These are phyloP conservation scores for Heliamphora pulchella DNA, from an alignment of 179 eudicot species.

Conservation along the genomic window DNA sequence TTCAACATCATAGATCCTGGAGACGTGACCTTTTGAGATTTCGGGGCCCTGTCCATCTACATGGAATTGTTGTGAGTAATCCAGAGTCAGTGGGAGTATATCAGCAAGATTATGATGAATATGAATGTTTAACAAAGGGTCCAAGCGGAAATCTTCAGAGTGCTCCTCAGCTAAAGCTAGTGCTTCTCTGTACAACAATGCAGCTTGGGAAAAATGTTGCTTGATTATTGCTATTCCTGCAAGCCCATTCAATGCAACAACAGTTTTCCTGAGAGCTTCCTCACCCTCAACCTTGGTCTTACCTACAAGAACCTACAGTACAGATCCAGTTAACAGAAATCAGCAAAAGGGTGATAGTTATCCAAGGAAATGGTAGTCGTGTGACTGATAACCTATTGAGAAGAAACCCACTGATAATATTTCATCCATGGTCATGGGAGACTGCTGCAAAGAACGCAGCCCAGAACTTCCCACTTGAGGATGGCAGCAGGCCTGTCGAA, in stretches of 20 bases:
- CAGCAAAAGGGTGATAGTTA: neutral
- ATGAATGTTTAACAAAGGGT: slow-evolving; percentile 83
- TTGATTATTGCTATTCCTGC: slow-evolving; percentile 81
- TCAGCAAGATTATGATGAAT: slow-evolving; percentile 80
- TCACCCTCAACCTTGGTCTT: slow-evolving; percentile 96
- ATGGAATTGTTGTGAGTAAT: slow-evolving; percentile 19
- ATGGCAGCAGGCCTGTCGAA: slow-evolving; percentile 99
- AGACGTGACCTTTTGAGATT: slow-evolving; percentile 23
- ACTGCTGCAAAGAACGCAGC: slow-evolving; percentile 68
- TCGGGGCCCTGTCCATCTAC: slow-evolving; percentile 22
- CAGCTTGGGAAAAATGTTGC: slow-evolving; percentile 60
- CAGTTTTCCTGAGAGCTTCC: slow-evolving; percentile 78
- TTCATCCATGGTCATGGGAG: slow-evolving; percentile 99
- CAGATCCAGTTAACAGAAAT: slow-evolving; percentile 12
- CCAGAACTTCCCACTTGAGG: slow-evolving; percentile 99
- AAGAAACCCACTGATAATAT: slow-evolving; percentile 56
- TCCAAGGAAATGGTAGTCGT: neutral
- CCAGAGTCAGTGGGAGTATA: slow-evolving; percentile 39
- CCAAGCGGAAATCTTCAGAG: slow-evolving; percentile 74
- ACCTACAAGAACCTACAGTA: slow-evolving; percentile 72
- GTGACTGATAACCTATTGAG: slow-evolving; percentile 1
- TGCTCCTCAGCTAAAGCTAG: slow-evolving; percentile 61
- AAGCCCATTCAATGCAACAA: slow-evolving; percentile 86
- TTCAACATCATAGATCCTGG: slow-evolving; percentile 21
- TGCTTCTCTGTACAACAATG: slow-evolving; percentile 69